These are phyloP conservation scores for Termitomyces titanicus DNA, from an alignment of 768 basidiomycete species.

Conservation along the genomic window DNA sequence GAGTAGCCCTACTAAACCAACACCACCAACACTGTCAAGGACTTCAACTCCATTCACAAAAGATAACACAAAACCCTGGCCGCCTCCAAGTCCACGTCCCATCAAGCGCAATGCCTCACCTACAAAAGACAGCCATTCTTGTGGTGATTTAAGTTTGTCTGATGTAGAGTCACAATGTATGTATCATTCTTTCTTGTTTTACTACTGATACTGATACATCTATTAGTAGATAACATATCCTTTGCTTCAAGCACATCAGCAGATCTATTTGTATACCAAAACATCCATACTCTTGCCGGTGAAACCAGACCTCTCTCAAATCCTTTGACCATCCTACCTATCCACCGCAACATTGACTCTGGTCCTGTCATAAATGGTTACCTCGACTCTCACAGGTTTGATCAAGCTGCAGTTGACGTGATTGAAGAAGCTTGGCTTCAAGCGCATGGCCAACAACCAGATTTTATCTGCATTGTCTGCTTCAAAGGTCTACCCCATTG, in stretches of 20 bases:
- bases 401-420: neutral
- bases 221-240: neutral
- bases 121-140: too few species aligned
- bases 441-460: neutral
- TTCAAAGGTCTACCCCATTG: neutral
- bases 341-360: neutral
- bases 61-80: too few species aligned
- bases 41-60: too few species aligned
- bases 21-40: too few species aligned
- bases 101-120: neutral
- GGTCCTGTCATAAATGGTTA: neutral
- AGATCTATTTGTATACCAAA: neutral
- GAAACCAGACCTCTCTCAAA: neutral
- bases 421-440: neutral
- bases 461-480: neutral
- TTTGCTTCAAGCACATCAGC: neutral
- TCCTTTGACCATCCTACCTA: neutral
- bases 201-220: too few species aligned
- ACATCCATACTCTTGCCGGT: too few species aligned
- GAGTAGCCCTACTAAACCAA: too few species aligned
- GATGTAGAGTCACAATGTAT: too few species aligned
- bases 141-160: too few species aligned
- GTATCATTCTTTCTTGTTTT: too few species aligned
- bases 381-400: neutral
- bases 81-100: neutral